Conservation (phyloP, 306 rosid genomes). For the Quercus alba region DNA sequence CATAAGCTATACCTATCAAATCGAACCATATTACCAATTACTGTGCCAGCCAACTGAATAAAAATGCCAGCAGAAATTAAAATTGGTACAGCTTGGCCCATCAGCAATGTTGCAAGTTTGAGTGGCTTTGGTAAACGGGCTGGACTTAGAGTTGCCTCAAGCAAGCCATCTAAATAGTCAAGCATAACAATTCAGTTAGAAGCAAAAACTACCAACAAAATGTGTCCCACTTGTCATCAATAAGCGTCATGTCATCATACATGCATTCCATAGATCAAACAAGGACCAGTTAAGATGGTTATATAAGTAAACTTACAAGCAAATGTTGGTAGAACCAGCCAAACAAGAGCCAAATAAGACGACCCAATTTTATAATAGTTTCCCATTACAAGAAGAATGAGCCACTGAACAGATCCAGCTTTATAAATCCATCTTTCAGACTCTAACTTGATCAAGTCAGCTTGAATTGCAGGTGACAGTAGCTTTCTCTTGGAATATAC, state of each 20-base stretch:
- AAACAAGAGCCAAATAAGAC: constrained; percentile 86
- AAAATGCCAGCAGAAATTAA: constrained; percentile 73
- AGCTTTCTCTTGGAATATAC: constrained; percentile 51
- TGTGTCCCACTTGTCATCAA: not conserved
- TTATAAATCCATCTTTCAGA: constrained; percentile 99
- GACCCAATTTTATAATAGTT: constrained; percentile 78
- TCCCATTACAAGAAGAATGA: constrained; percentile 74
- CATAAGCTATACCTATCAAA: constrained; percentile 67
- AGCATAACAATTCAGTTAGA: constrained; percentile 16
- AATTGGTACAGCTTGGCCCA: constrained; percentile 74
- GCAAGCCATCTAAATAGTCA: constrained; percentile 72
- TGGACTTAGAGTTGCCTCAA: constrained; percentile 90
- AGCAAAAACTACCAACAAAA: not conserved
- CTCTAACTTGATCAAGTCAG: constrained; percentile 62
- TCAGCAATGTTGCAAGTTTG: constrained; percentile 73
- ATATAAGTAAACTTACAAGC: constrained; percentile 57
- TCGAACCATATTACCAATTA: constrained; percentile 73
- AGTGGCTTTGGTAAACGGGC: constrained; percentile 79
- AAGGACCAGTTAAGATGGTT: constrained; percentile 21
- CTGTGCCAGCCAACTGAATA: constrained; percentile 54
- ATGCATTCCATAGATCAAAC: constrained; percentile 18
- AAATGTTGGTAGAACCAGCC: constrained; percentile 93
- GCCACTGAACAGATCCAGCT: constrained; percentile 95
- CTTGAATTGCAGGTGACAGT: constrained; percentile 44
- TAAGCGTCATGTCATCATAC: not conserved